These are phyloP conservation scores for Ophiostoma himal-ulmi DNA, from an alignment of 2,329 filamentous ascomycete genomes.

Conservation along the genomic window DNA sequence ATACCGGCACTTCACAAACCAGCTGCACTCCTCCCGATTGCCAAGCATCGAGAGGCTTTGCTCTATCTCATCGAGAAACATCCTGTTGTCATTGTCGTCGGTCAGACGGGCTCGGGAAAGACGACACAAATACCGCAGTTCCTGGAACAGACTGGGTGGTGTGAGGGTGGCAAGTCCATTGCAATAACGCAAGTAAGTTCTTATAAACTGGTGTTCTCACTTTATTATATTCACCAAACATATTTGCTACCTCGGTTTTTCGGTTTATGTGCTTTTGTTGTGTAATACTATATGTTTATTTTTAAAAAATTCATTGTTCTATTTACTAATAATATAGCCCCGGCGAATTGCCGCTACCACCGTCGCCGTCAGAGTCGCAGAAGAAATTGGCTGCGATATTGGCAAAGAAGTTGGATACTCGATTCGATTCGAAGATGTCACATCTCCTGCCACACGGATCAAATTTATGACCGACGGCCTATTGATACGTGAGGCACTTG, in stretches of 20 bases:
- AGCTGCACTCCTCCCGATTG: slow-evolving; percentile 74
- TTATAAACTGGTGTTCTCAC: background rate
- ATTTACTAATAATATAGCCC: slow-evolving; percentile 49
- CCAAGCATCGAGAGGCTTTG: slow-evolving; percentile 70
- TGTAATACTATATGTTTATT: background rate
- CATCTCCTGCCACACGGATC: slow-evolving; percentile 76
- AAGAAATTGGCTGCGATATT: slow-evolving; percentile 78
- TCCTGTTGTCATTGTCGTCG: slow-evolving; percentile 81
- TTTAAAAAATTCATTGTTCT: background rate
- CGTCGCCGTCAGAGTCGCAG: slow-evolving; percentile 79
- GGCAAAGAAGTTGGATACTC: slow-evolving; percentile 92
- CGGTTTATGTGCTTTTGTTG: background rate
- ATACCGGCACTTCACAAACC: slow-evolving; percentile 87
- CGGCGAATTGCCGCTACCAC: slow-evolving; percentile 86
- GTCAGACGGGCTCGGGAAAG: slow-evolving; percentile 91
- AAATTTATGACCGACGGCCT: slow-evolving; percentile 95
- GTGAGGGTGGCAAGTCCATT: slow-evolving; percentile 71
- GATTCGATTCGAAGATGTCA: slow-evolving; percentile 87
- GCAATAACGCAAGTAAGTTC: slow-evolving; percentile 66
- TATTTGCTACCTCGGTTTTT: background rate
- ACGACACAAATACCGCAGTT: slow-evolving; percentile 95
- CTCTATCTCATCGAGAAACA: slow-evolving; percentile 81
- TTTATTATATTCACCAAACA: background rate
- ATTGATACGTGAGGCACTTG: slow-evolving; percentile 82
- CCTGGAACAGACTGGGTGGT: slow-evolving; percentile 84